phyloP scores from a whole-genome alignment of 768 basidiomycete genomes.

The Agrocybe chaxingu region DNA sequence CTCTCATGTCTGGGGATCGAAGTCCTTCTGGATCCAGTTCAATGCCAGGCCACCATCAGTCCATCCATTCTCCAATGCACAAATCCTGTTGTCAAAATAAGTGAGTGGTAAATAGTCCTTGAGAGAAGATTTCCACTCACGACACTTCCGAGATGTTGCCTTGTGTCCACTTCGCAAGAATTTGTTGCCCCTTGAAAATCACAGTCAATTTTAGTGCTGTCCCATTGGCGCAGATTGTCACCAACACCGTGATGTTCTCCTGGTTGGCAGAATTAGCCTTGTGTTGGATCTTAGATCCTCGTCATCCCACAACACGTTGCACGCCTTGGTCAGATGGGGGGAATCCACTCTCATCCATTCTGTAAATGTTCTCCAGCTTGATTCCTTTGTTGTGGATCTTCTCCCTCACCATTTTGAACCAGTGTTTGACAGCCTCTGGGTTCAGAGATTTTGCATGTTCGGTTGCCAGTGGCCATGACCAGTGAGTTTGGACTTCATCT shows the following conservation, averaged over 20 bases:
- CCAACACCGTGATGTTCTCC: constrained; percentile 33
- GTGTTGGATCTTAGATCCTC: constrained; percentile 27
- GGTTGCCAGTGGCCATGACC: constrained; percentile 27
- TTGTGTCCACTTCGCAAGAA: constrained; percentile 26
- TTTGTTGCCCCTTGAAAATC: constrained; percentile 36
- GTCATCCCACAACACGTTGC: constrained; percentile 25
- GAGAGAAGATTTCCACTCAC: constrained; percentile 15
- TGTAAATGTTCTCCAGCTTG: constrained; percentile 23
- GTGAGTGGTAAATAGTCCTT: too few relatives aligned
- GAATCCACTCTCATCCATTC: constrained; percentile 36
- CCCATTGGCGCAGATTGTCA: constrained; percentile 39
- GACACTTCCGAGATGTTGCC: constrained; percentile 32
- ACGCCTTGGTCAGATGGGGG: constrained; percentile 20
- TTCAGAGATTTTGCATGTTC: constrained; percentile 26
- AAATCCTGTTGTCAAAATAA: constrained; percentile 16
- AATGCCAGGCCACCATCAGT: constrained; percentile 12
- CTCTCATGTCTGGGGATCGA: constrained; percentile 29
- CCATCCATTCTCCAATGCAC: constrained; percentile 26
- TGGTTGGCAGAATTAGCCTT: constrained; percentile 24
- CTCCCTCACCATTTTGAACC: constrained; percentile 30
- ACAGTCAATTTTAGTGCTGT: constrained; percentile 26
- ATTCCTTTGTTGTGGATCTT: constrained; percentile 18
- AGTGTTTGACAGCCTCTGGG: constrained; percentile 22
- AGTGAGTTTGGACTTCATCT: constrained; percentile 27
- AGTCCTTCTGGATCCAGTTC: constrained; percentile 26